phyloP scores from a whole-genome alignment of 441 rosid species.

The Gossypium lobatum region DNA sequence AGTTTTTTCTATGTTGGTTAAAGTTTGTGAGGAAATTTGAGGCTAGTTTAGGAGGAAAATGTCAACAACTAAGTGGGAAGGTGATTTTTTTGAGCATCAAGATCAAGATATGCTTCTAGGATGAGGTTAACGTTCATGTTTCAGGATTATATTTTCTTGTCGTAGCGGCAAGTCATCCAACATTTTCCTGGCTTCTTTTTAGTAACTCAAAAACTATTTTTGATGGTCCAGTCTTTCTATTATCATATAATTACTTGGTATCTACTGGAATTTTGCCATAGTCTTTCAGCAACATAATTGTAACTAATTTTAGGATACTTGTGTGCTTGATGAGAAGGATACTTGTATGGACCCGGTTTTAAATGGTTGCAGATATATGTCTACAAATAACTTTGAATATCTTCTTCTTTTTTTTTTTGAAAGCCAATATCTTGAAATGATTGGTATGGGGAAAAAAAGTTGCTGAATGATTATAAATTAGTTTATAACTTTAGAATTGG shows the following conservation, averaged over 20 bases:
- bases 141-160: background rate
- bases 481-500: background rate
- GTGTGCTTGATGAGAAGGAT: background rate
- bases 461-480: background rate
- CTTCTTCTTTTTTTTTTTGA: background rate
- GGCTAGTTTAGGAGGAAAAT: conserved; percentile 4
- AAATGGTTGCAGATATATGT: background rate
- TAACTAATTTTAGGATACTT: background rate
- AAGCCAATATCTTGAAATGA: background rate
- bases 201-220: background rate
- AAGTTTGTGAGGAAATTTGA: background rate
- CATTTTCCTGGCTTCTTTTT: background rate
- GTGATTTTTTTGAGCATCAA: background rate
- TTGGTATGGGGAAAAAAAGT: background rate
- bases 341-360: background rate
- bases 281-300: background rate
- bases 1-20: background rate
- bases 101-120: background rate
- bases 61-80: background rate
- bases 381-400: background rate
- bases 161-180: background rate
- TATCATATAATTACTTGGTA: background rate
- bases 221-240: background rate
- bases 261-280: background rate
- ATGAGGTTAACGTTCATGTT: background rate